Percentiles rank a stretch among this genome's conserved stretches.
phyloP scores from a whole-genome alignment of 176 grass and related monocot genomes.

The Otatea glauca region DNA sequence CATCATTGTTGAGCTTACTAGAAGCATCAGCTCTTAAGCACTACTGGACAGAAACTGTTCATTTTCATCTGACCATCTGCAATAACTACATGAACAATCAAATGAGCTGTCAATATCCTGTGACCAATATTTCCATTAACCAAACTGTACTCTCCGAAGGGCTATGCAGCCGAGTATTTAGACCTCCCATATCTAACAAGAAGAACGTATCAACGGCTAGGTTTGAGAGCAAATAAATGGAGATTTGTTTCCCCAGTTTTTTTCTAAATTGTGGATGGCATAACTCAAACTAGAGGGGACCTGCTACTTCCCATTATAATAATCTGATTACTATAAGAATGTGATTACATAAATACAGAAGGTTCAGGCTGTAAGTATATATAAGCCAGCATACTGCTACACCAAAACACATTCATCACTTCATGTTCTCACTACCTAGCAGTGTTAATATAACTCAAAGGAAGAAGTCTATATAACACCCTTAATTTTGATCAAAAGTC shows the following conservation, averaged over 20 bases:
- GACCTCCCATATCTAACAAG: neutral
- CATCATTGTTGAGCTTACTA: neutral
- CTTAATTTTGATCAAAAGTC: too few relatives aligned
- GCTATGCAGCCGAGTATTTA: neutral
- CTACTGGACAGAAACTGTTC: neutral
- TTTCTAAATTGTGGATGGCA: neutral
- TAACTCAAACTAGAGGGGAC: neutral
- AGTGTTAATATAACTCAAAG: neutral
- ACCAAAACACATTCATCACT: neutral
- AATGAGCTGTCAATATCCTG: neutral
- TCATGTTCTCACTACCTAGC: neutral
- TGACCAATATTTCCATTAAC: neutral
- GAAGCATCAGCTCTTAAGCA: neutral
- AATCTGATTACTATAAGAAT: neutral
- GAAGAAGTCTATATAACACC: too few relatives aligned
- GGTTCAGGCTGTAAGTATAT: neutral
- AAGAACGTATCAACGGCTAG: neutral
- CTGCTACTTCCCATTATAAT: neutral
- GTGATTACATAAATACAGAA: neutral
- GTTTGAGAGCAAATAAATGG: neutral
- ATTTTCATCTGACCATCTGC: neutral
- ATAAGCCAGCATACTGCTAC: neutral
- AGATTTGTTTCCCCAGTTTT: neutral
- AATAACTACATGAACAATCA: conserved; percentile 7
- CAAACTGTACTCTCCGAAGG: neutral